These are phyloP conservation scores for Bisporella sp. DNA, from an alignment of 2,329 filamentous ascomycete genomes.

Conservation along the genomic window DNA sequence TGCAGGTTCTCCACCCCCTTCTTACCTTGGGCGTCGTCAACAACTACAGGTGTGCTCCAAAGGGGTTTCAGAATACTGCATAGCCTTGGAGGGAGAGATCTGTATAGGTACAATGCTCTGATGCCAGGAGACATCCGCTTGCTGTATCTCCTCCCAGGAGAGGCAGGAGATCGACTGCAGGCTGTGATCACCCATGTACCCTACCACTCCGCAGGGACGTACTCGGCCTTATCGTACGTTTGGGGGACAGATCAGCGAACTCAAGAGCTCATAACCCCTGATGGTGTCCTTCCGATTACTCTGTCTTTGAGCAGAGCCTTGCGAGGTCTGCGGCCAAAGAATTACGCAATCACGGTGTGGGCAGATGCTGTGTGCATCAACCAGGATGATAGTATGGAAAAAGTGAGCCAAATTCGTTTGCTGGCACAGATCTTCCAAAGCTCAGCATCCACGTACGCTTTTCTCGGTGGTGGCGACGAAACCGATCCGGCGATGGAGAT, in stretches of 20 bases:
- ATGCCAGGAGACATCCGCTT: background rate
- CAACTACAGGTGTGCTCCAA: no score
- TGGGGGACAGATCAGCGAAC: no score
- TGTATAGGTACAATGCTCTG: background rate
- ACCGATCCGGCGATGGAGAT: background rate
- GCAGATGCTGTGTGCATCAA: slow-evolving; percentile 5
- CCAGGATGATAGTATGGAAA: slow-evolving; percentile 2
- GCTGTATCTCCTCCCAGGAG: background rate
- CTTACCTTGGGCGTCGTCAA: no score
- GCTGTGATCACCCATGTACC: background rate
- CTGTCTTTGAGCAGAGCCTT: no score
- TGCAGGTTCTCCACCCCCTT: no score
- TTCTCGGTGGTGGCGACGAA: slow-evolving; percentile 1
- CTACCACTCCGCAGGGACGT: background rate
- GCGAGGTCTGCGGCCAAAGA: background rate
- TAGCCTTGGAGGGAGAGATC: no score
- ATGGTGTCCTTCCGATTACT: no score
- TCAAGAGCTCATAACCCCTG: no score
- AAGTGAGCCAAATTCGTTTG: slow-evolving; percentile 2
- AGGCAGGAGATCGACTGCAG: background rate
- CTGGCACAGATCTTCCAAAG: slow-evolving; percentile 1
- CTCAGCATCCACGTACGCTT: background rate
- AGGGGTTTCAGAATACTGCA: background rate
- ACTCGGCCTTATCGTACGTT: background rate
- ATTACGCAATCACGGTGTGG: slow-evolving; percentile 1